phyloP scores from a whole-genome alignment of 192 early-diverging fungal genomes.

The Irineochytrium annulatum region DNA sequence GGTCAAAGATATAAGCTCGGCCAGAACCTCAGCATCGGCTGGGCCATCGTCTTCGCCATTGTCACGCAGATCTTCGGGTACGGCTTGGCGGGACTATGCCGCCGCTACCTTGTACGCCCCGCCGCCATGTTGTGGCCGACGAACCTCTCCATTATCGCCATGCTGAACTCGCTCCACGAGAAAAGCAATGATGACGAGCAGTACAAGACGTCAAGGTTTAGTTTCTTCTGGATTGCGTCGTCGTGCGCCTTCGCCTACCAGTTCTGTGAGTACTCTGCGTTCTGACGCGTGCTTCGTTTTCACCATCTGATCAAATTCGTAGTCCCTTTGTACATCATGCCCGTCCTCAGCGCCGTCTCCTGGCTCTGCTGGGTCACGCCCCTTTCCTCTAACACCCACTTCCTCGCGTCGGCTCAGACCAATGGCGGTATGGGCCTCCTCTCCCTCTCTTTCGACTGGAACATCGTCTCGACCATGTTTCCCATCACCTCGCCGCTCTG shows the following conservation, averaged over 20 bases:
- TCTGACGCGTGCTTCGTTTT: not conserved
- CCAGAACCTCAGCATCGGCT: conserved; percentile 6
- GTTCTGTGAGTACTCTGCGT: conserved; percentile 1
- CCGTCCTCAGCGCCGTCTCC: conserved; percentile 1
- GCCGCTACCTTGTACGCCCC: conserved; percentile 79
- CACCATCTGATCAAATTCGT: no score
- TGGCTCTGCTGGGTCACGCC: not conserved
- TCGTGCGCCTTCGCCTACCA: no score
- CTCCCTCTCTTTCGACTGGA: conserved; percentile 27
- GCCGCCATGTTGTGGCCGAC: conserved; percentile 82
- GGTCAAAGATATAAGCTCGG: not conserved
- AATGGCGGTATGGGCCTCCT: conserved; percentile 8
- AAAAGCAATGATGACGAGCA: not conserved
- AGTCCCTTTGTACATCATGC: not conserved
- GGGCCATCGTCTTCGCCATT: conserved; percentile 6
- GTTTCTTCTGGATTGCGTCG: no score
- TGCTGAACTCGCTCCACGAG: conserved; percentile 14
- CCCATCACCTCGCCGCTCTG: conserved; percentile 16
- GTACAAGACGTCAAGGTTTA: no score
- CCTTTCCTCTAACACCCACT: no score
- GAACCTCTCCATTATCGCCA: conserved; percentile 51
- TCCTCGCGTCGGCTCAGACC: not conserved
- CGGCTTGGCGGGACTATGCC: conserved; percentile 63
- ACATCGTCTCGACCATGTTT: conserved; percentile 2
- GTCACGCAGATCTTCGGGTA: conserved; percentile 59